phyloP scores from a whole-genome alignment of 805 yeast species.

The Komagataella populi region DNA sequence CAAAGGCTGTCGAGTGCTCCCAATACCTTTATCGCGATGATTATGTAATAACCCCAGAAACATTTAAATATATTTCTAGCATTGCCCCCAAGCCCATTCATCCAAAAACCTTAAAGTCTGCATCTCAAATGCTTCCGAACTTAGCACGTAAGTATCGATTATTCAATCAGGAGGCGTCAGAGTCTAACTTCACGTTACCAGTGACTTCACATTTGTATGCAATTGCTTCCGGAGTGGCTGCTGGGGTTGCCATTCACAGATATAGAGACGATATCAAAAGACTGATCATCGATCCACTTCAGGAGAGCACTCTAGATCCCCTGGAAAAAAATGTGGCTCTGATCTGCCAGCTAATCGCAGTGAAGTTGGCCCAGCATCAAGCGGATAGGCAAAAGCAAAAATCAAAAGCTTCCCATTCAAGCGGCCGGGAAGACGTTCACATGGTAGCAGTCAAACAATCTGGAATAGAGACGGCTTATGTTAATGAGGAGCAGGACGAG shows the following conservation, averaged over 20 bases:
- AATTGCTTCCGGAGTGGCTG: conserved; percentile 12
- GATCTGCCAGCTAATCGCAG: background rate
- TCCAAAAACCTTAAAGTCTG: background rate
- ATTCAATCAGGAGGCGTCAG: background rate
- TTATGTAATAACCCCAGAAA: background rate
- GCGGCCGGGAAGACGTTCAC: background rate
- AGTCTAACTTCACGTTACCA: background rate
- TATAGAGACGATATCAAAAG: conserved; percentile 10
- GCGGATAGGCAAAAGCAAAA: background rate
- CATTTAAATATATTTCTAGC: background rate
- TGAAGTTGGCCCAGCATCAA: background rate
- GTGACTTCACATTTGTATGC: conserved; percentile 12
- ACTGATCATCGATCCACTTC: conserved; percentile 11
- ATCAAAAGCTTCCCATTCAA: background rate
- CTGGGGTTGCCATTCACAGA: conserved; percentile 10
- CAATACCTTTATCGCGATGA: background rate
- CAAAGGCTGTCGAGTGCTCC: background rate
- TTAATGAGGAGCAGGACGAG: background rate
- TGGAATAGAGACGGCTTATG: background rate
- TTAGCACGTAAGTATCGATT: background rate
- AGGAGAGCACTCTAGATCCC: conserved; percentile 9
- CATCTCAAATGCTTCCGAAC: background rate
- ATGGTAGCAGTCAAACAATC: background rate
- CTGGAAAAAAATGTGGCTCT: conserved; percentile 3
- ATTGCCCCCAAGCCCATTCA: background rate